phyloP scores from a whole-genome alignment of 495 filamentous ascomycete genomes.

The Tricharina praecox region DNA sequence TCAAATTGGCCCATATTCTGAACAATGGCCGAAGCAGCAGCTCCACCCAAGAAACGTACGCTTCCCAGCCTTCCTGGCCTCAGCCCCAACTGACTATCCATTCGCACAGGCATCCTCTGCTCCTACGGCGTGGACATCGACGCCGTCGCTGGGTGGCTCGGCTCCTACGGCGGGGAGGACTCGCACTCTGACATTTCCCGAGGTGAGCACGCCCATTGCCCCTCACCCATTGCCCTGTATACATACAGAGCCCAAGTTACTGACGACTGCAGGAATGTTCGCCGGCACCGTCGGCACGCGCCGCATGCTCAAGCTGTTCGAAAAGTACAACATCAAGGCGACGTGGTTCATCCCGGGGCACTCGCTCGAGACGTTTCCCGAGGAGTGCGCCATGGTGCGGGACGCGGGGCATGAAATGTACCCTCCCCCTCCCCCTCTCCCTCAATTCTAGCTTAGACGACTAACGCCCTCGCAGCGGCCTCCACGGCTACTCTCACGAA shows the following conservation, averaged over 20 bases:
- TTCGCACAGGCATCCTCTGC: slow-evolving; percentile 30
- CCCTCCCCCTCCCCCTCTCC: background rate
- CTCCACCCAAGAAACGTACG: too few species aligned
- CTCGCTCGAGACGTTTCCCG: slow-evolving; percentile 58
- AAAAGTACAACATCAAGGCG: slow-evolving; percentile 65
- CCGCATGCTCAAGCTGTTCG: slow-evolving; percentile 56
- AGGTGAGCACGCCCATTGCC: too few species aligned
- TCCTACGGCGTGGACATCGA: slow-evolving; percentile 46
- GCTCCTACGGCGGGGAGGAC: slow-evolving; percentile 56
- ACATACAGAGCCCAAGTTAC: too few species aligned
- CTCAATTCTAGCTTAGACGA: background rate
- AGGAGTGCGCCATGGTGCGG: slow-evolving; percentile 55
- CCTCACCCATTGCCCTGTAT: too few species aligned
- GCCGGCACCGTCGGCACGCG: slow-evolving; percentile 56
- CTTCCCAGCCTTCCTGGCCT: too few species aligned
- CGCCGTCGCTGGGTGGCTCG: slow-evolving; percentile 56
- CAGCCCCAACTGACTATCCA: too few species aligned
- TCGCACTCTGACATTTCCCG: slow-evolving; percentile 43
- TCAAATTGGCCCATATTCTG: too few species aligned
- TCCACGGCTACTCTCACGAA: slow-evolving; percentile 61
- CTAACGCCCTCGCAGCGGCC: slow-evolving; percentile 31
- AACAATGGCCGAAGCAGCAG: too few species aligned
- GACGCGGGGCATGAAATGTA: slow-evolving; percentile 62
- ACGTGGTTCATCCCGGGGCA: slow-evolving; percentile 77
- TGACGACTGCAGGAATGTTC: too few species aligned